These are phyloP conservation scores for Backusella sp. DNA, from an alignment of 192 early-diverging fungal genomes.

Conservation along the genomic window DNA sequence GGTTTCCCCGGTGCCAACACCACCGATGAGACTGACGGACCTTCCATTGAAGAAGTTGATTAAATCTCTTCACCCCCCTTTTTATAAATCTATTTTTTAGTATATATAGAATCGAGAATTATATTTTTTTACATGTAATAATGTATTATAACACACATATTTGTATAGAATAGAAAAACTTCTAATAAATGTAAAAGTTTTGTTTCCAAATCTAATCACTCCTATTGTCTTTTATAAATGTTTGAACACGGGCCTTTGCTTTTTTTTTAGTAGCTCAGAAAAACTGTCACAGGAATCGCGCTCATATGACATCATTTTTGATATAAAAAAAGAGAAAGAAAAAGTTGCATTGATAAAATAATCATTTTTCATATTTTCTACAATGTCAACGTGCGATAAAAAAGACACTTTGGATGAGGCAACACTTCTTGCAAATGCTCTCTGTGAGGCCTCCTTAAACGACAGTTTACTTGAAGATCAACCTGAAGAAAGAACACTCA, in stretches of 20 bases:
- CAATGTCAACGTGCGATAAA: background rate
- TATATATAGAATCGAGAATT: constrained; percentile 6
- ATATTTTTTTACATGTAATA: background rate
- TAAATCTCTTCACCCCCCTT: constrained; percentile 41
- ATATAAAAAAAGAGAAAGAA: background rate
- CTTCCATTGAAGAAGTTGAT: constrained; percentile 29
- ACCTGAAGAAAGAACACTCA: background rate
- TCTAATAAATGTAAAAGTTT: background rate
- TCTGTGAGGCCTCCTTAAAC: background rate
- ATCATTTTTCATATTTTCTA: background rate
- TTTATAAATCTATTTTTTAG: constrained; percentile 6
- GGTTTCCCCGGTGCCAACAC: constrained; percentile 58
- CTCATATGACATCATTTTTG: background rate
- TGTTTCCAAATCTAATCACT: background rate
- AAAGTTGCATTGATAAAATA: background rate
- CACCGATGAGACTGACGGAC: constrained; percentile 18
- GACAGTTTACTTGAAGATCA: background rate
- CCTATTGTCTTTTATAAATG: no score
- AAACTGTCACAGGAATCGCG: background rate
- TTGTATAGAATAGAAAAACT: constrained; percentile 7
- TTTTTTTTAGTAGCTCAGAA: background rate
- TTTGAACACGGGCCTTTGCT: no score
- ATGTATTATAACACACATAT: constrained; percentile 5
- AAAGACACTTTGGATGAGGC: background rate
- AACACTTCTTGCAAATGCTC: background rate